Evolutionary conservation across 2,329 filamentous ascomycete species (phyloP), one percentile per base, ranked within the genome.

Genomic region (Huntiella savannae): DNA sequence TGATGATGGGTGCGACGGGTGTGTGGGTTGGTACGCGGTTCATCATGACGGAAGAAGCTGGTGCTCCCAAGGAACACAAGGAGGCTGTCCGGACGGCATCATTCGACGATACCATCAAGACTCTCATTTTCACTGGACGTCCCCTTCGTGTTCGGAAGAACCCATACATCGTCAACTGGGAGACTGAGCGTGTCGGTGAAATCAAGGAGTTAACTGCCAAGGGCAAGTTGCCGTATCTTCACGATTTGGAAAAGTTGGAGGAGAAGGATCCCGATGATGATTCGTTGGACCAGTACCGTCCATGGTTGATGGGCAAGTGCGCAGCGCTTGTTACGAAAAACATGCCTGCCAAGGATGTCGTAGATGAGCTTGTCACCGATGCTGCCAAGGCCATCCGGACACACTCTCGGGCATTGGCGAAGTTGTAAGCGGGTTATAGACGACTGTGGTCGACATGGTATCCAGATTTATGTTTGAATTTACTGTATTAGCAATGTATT

Each of bases 11-110:
- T 54, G 91, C 91, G 47, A 75, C 73, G 51, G 91, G 77, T 56
- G 91, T 96, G 55, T 98, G 91, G 91, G 81, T 98, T 54, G 91
- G 91, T 59, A 98, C 91, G 35, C 77, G 91, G 53, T 98, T 98
- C 69, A 81, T 98, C 54, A 75, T 98, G 51, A 79, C 78, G 47
- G 83, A 95, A 55, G 91, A 98, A 70, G 91, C 91, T 48, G 88
- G 91, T 58, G 91, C 91, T 8, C 84, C 91, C 55, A 79, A 85
- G 63, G 75, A 82, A 40, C 88, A 98, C 72, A 91, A 96, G 69
- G 88, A 98, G 60, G 85, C 88, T 51, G 91, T 98, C 55, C 76
- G 77, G 58, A 95, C 88, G 38, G 76, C 91, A 45, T 76, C 82
- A 55, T 94, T 91, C 62, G 86, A 96, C 64, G 91, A 98, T 66